Percentiles rank a stretch among this genome's conserved stretches.
Conservation (phyloP, 768 basidiomycete genomes). For the Russula sp. region DNA sequence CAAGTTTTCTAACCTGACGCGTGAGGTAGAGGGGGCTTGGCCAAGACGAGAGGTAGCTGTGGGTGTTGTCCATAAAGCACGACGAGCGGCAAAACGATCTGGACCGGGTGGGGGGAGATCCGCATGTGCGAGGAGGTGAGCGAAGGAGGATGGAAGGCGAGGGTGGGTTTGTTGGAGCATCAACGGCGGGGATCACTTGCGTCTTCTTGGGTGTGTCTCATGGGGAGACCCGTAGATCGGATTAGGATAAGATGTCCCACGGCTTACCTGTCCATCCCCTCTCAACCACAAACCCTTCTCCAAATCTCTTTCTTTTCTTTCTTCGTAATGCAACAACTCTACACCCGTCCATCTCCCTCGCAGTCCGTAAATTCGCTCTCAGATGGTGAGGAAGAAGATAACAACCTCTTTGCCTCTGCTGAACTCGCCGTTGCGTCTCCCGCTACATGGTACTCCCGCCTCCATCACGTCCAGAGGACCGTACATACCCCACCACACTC, state of each 20-base stretch:
- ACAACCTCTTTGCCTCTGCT: slow-evolving; percentile 39
- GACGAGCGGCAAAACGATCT: slow-evolving; percentile 52
- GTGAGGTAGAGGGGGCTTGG: slow-evolving; percentile 23
- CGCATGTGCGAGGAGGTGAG: slow-evolving; percentile 33
- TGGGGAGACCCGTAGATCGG: not conserved
- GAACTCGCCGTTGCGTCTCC: slow-evolving; percentile 38
- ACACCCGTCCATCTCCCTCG: slow-evolving; percentile 40
- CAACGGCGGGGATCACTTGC: too few relatives aligned
- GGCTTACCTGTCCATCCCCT: not conserved
- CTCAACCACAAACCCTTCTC: slow-evolving; percentile 5
- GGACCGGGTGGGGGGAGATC: slow-evolving; percentile 56
- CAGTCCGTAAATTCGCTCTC: slow-evolving; percentile 76
- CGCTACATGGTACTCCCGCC: slow-evolving; percentile 42
- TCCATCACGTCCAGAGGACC: slow-evolving; percentile 21
- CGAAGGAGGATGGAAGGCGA: slow-evolving; percentile 27
- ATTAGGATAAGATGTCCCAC: slow-evolving; percentile 14
- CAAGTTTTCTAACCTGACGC: slow-evolving; percentile 39
- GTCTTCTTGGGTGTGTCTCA: too few relatives aligned
- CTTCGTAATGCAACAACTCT: slow-evolving; percentile 26
- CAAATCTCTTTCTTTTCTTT: not conserved
- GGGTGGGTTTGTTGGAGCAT: not conserved
- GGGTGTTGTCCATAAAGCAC: slow-evolving; percentile 48
- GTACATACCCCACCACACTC: slow-evolving; percentile 34
- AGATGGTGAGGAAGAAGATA: slow-evolving; percentile 62
- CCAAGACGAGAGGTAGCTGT: slow-evolving; percentile 21